Evolutionary conservation across 1,284 basidiomycete genomes (phyloP), one percentile per base, ranked within the genome.

Genomic region (Ceratobasidium sp.): DNA sequence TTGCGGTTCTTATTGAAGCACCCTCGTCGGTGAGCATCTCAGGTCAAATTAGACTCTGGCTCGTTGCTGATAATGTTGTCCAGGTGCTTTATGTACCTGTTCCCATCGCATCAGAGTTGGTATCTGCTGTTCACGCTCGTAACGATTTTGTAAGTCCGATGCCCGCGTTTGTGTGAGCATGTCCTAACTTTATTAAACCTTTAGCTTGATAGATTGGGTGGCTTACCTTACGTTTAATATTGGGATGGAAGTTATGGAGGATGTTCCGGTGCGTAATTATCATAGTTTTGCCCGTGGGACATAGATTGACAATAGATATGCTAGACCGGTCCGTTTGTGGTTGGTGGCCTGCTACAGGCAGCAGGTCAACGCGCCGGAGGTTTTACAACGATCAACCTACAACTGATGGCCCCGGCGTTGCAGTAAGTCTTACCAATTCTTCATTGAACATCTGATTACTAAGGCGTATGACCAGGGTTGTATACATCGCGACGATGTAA

Each of bases 171-270:
- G 6, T 22, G 36, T 6, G 22, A 22, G 24, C 29, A 62, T 11
- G 44, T 7, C 19, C 19, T 41, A 41, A 41, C 11, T 4, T 4
- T 44, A n/a, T 4, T 3, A n/a, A n/a, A 44, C 7, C 60, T 36
- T 48, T 33, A 71, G 66, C 50, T 45, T 71, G 41, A 27, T 71
- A 48, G 66, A 71, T 53, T 71, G 53, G 36, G 66, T 59, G 53
- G 66, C 66, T n/a, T 71, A 71, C 27, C 66, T 71, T 27, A 59
- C 54, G 5, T 71, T 71, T 59, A 71, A 71, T 59, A 71, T 71
- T 31, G 66, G 29, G 11, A 59, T 71, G 66, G 36, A 22, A 3
- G 41, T 22, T 1, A 71, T 71, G n/a, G 66, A 71, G n/a, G 2
- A n/a, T 31, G 29, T 71, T n/a, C 66, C 66, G 4, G 66, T 71